Percentiles rank a stretch among this genome's conserved stretches.
These are phyloP conservation scores for Neonectria hederae DNA, from an alignment of 2,329 filamentous ascomycete species.

Conservation along the genomic window DNA sequence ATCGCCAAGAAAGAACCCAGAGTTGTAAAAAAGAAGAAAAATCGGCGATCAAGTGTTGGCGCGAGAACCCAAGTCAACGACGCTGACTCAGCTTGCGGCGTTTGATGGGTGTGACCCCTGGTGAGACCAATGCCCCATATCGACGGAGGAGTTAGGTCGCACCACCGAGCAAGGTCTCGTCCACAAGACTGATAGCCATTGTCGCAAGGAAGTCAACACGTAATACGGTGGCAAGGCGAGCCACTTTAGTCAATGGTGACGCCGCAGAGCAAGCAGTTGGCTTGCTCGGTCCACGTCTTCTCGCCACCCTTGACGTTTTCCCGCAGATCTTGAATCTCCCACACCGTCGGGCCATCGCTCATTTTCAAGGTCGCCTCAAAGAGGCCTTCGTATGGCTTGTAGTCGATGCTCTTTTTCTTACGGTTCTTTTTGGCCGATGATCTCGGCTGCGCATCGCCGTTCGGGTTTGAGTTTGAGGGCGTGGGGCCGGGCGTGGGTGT, in stretches of 20 bases:
- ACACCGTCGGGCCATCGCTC: slow-evolving; percentile 57
- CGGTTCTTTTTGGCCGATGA: slow-evolving; percentile 48
- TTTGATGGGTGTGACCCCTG: not conserved
- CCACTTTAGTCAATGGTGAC: slow-evolving; percentile 54
- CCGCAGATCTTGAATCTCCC: slow-evolving; percentile 64
- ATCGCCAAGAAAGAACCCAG: slow-evolving; percentile 37
- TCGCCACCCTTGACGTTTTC: slow-evolving; percentile 57
- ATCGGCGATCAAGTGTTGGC: slow-evolving; percentile 18
- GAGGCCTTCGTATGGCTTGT: slow-evolving; percentile 60
- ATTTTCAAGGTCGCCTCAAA: slow-evolving; percentile 62
- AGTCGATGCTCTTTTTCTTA: slow-evolving; percentile 50
- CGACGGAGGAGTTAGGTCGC: not conserved
- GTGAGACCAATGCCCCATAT: not conserved
- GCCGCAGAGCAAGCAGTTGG: slow-evolving; percentile 60
- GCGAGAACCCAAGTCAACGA: not conserved
- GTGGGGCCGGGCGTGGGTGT: slow-evolving; percentile 46
- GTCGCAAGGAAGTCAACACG: not conserved
- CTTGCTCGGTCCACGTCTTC: slow-evolving; percentile 63
- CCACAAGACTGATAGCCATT: not conserved
- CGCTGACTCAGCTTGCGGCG: not conserved
- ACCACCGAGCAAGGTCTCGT: not conserved
- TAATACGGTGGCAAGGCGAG: not conserved
- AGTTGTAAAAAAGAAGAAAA: slow-evolving; percentile 36
- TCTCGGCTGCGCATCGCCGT: slow-evolving; percentile 37
- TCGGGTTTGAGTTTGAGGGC: slow-evolving; percentile 28